Percentiles rank a stretch among this genome's conserved stretches.
Conservation (phyloP, 441 rosid genomes). For the Pelargonium citronellum region DNA sequence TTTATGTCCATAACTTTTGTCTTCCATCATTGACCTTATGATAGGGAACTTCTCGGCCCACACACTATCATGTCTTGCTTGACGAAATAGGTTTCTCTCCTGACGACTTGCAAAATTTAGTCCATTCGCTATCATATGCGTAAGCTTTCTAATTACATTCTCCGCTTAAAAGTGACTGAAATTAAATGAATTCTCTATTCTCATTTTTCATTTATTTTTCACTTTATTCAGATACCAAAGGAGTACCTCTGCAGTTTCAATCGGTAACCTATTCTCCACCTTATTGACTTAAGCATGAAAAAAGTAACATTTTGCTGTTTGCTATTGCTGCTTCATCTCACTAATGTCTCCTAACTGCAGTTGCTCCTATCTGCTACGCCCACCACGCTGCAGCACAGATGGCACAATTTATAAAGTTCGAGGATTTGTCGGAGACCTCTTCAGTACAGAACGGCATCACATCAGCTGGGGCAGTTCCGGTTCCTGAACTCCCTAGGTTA, state of each 20-base stretch:
- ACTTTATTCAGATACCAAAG: conserved; percentile 62
- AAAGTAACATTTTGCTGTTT: neutral
- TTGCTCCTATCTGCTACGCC: conserved; percentile 86
- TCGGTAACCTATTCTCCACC: conserved; percentile 42
- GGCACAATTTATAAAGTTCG: conserved; percentile 66
- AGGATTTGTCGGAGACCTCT: conserved; percentile 50
- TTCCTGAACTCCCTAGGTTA: conserved; percentile 70
- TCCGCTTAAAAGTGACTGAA: neutral
- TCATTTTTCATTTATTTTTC: conserved; percentile 4
- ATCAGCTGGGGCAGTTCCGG: conserved; percentile 29
- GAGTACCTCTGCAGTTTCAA: conserved; percentile 71
- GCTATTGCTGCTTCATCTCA: neutral
- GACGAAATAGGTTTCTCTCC: conserved; percentile 88
- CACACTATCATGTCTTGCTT: conserved; percentile 80
- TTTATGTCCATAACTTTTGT: conserved; percentile 7
- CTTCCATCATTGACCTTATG: neutral
- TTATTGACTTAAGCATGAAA: neutral
- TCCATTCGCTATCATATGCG: conserved; percentile 77
- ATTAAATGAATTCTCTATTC: conserved; percentile 1
- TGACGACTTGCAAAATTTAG: conserved; percentile 59
- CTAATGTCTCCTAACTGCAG: conserved; percentile 30
- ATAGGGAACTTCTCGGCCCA: conserved; percentile 89
- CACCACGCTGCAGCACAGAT: conserved; percentile 82
- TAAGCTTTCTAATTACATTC: conserved; percentile 33
- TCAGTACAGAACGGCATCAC: conserved; percentile 33